Evolutionary conservation across 495 filamentous ascomycete species (phyloP).

Genomic region (Penicillium verhagenii): DNA sequence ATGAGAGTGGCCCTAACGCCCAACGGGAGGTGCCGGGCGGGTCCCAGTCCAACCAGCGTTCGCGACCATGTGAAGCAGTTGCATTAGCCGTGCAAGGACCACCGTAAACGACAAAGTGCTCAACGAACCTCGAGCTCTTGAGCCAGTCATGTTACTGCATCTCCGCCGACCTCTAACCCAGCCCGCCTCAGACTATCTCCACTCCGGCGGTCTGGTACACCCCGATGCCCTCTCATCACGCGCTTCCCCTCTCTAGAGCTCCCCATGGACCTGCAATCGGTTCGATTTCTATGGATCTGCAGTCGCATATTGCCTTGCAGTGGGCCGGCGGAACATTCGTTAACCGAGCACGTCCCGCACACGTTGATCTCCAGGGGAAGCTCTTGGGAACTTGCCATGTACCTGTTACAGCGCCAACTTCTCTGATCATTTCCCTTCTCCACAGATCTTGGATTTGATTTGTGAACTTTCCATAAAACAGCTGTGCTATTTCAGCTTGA

Average conservation of each 20-base stretch:
- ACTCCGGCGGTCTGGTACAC: constrained; percentile 5
- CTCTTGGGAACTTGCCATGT: neutral
- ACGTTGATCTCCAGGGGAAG: constrained; percentile 5
- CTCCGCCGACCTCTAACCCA: constrained; percentile 14
- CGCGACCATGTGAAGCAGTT: constrained; percentile 25
- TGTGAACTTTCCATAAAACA: neutral
- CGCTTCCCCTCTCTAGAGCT: constrained; percentile 5
- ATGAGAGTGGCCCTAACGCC: constrained; percentile 25
- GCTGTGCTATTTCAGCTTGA: no score
- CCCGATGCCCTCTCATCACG: constrained; percentile 6
- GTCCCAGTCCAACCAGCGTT: constrained; percentile 23
- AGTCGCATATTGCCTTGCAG: constrained; percentile 3
- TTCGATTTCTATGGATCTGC: constrained; percentile 9
- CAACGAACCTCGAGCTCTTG: constrained; percentile 17
- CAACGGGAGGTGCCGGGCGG: constrained; percentile 27
- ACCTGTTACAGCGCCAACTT: neutral
- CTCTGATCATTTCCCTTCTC: neutral
- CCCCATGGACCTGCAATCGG: neutral
- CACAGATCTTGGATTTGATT: neutral
- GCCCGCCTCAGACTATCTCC: constrained; percentile 9
- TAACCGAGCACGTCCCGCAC: constrained; percentile 4
- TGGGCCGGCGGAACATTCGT: neutral
- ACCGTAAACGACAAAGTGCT: constrained; percentile 1
- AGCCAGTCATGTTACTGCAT: constrained; percentile 16
- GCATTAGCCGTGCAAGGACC: constrained; percentile 23